Evolutionary conservation across 2,329 filamentous ascomycete genomes (phyloP).

Genomic region (Juglanconis sp.): DNA sequence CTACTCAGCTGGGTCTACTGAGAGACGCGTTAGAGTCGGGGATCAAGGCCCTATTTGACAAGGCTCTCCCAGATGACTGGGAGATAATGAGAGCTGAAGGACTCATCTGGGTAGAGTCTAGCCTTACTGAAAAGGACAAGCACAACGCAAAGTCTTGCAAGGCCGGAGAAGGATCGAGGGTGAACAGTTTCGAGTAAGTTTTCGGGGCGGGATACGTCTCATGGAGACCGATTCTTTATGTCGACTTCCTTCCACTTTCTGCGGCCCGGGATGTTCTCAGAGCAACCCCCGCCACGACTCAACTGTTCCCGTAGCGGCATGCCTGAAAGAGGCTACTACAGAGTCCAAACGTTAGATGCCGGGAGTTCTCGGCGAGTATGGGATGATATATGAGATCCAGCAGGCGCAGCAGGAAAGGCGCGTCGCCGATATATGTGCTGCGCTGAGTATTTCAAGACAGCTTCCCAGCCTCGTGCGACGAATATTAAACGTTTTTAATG

Average conservation of each 20-base stretch:
- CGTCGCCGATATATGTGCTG: not conserved
- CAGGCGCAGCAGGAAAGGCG: constrained; percentile 1
- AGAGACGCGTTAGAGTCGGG: not conserved
- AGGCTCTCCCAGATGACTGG: constrained; percentile 40
- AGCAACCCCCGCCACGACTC: constrained; percentile 11
- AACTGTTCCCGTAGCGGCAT: not conserved
- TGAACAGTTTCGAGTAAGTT: not conserved
- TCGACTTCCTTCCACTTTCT: constrained; percentile 52
- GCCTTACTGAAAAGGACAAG: constrained; percentile 18
- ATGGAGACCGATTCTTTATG: constrained; percentile 47
- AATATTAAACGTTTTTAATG: no score
- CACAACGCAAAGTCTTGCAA: not conserved
- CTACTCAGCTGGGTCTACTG: constrained; percentile 21
- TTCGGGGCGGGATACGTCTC: constrained; percentile 31
- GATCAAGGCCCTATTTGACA: constrained; percentile 13
- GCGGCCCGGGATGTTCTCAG: constrained; percentile 44
- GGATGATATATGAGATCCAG: constrained; percentile 11
- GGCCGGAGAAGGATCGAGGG: not conserved
- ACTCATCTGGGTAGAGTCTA: constrained; percentile 39
- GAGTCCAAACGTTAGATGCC: constrained; percentile 6
- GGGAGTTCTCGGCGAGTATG: not conserved
- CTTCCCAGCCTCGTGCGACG: no score
- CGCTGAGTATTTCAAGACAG: not conserved
- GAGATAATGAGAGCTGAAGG: constrained; percentile 30
- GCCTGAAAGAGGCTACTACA: not conserved